Evolutionary conservation across 805 yeast genomes (phyloP).

Genomic region (Metschnikowia arizonensis): DNA sequence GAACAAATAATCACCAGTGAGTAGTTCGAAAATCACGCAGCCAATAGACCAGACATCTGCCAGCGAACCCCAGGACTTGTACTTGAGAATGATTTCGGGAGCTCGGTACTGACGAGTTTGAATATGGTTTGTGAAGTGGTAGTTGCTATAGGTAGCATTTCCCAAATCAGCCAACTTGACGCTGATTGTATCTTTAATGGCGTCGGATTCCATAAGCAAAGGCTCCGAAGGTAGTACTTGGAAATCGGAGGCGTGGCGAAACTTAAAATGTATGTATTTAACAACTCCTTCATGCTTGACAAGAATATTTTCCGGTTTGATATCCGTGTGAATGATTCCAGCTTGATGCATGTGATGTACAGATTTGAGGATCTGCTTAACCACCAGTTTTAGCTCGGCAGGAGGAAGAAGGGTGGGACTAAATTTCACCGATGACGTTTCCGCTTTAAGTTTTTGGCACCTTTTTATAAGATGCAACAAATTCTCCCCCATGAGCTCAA

Average conservation of each 20-base stretch:
- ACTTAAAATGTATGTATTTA: not conserved
- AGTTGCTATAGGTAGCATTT: slow-evolving; percentile 78
- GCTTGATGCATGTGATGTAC: slow-evolving; percentile 70
- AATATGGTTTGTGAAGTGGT: slow-evolving; percentile 82
- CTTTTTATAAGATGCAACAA: slow-evolving; percentile 76
- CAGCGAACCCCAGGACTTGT: slow-evolving; percentile 84
- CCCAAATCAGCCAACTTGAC: slow-evolving; percentile 92
- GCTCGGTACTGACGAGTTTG: slow-evolving; percentile 92
- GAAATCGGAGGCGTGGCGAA: not conserved
- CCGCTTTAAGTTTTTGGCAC: slow-evolving; percentile 50
- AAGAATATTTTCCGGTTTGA: slow-evolving; percentile 64
- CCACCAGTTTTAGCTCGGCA: slow-evolving; percentile 71
- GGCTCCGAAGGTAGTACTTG: slow-evolving; percentile 19
- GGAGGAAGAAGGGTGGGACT: slow-evolving; percentile 45
- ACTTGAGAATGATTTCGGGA: slow-evolving; percentile 59
- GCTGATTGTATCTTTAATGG: slow-evolving; percentile 12
- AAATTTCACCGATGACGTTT: not conserved
- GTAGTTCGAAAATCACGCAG: slow-evolving; percentile 81
- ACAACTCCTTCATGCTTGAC: slow-evolving; percentile 6
- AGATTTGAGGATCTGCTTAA: slow-evolving; percentile 71
- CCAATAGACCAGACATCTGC: slow-evolving; percentile 97
- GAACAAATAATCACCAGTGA: slow-evolving; percentile 92
- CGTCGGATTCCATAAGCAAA: slow-evolving; percentile 3
- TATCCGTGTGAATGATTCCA: slow-evolving; percentile 71
- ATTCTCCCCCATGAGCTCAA: slow-evolving; percentile 95